Base-by-base conservation (phyloP, 1,284 basidiomycete species). In the Ustilago nuda region DNA sequence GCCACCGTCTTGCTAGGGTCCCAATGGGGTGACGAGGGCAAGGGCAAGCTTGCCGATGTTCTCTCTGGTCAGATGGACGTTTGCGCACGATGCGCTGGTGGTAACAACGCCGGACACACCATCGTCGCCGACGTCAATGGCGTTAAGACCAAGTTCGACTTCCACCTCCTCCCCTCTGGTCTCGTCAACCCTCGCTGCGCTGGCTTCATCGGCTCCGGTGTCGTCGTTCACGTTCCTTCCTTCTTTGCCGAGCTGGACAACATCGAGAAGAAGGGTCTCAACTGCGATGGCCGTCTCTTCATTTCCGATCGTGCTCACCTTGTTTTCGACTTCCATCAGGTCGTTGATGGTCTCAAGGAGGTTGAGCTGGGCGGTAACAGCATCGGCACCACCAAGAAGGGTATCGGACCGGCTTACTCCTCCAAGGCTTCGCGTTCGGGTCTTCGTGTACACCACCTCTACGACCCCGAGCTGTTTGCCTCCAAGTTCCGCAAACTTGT, bases 241-340 rank as follows among this genome's bases (percentile, higher is more conserved):
- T 94, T 99, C 87, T 99, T 99, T 85, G 89, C 90, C 37, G 96
- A 99, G 88, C 89, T 99, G 43, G 95, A 98, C 82, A 91, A 91
- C 37, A 87, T 98, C 67, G 88, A 95, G 86, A 88, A 89, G 67
- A 92, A 98, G 89, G 76, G 76, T 30, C 90, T 99, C 64, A 90
- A 93, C 84, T 97, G 94, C 87, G 90, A 91, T 12, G 90, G 90
- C 72, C 91, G 97, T 48, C 88, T 99, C 27, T 93, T 98, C 87
- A 89, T 99, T 79, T 98, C 96, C 27, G 95, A 98, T 87, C 92
- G 96, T 75, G 94, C 96, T 2, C 94, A 97, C 79, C 91, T 99
- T 75, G 96, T 99, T 53, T 95, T 98, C 84, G 96, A 98, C 87
- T 99, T 99, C 87, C 96, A 99, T 87, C 96, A 99, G 88, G 97